Conservation (phyloP, 306 rosid genomes). For the Benincasa hispida region DNA sequence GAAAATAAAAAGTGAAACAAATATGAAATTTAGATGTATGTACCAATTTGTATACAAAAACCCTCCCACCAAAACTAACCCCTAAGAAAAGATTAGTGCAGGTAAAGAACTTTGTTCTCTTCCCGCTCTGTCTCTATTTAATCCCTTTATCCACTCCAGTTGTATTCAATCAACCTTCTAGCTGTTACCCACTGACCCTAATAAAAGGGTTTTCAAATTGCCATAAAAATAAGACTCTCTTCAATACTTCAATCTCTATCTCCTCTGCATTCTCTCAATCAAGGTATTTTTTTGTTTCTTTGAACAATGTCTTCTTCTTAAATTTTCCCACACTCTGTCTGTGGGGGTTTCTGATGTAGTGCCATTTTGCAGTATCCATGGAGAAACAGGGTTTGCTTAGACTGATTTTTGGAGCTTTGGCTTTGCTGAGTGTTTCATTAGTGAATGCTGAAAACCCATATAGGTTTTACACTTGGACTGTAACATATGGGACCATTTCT, state of each 20-base stretch:
- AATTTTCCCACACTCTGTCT: neutral
- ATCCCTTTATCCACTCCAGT: slow-evolving; percentile 9
- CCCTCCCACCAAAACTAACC: too few relatives aligned
- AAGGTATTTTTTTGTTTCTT: neutral
- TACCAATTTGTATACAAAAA: too few relatives aligned
- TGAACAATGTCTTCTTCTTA: neutral
- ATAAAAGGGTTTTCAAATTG: neutral
- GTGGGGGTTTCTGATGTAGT: neutral
- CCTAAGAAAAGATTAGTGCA: neutral
- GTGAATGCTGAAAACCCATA: slow-evolving; percentile 79
- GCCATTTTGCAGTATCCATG: slow-evolving; percentile 35
- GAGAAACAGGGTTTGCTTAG: slow-evolving; percentile 25
- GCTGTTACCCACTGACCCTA: neutral
- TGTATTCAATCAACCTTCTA: neutral
- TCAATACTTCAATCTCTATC: neutral
- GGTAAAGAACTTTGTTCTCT: neutral
- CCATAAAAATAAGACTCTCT: neutral
- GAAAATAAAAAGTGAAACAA: too few relatives aligned
- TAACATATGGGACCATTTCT: slow-evolving; percentile 72
- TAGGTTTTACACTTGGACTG: slow-evolving; percentile 70
- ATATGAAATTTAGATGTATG: too few relatives aligned
- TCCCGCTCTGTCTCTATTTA: slow-evolving; percentile 33
- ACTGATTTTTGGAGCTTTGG: slow-evolving; percentile 29
- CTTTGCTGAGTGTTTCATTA: slow-evolving; percentile 23
- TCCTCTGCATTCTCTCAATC: neutral